phyloP scores from a whole-genome alignment of 2,329 filamentous ascomycete species.

The Aureobasidium sp. region DNA sequence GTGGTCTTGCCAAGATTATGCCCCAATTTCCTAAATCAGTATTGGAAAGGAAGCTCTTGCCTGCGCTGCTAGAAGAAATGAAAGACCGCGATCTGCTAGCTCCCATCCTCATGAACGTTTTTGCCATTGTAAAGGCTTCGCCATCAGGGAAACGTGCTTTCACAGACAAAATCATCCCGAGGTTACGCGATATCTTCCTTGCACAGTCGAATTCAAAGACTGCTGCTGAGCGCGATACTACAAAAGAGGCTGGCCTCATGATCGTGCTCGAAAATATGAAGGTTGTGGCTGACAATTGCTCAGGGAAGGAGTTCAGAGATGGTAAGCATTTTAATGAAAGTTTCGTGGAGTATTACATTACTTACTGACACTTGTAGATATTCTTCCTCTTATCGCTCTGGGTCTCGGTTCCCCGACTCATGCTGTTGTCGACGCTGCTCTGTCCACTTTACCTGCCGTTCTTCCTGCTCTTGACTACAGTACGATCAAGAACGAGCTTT shows the following conservation, averaged over 20 bases:
- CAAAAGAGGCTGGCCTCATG: slow-evolving; percentile 85
- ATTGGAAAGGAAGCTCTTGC: slow-evolving; percentile 88
- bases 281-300: slow-evolving; percentile 70
- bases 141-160: slow-evolving; percentile 73
- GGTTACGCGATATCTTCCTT: slow-evolving; percentile 75
- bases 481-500: slow-evolving; percentile 94
- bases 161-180: slow-evolving; percentile 77
- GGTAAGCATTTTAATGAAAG: slow-evolving; percentile 42
- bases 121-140: slow-evolving; percentile 76
- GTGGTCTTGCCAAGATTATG: slow-evolving; percentile 77
- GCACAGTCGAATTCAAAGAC: slow-evolving; percentile 41
- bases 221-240: slow-evolving; percentile 64
- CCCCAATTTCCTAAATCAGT: slow-evolving; percentile 90
- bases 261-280: slow-evolving; percentile 79
- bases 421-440: slow-evolving; percentile 75
- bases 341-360: slow-evolving; percentile 24
- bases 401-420: slow-evolving; percentile 87
- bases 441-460: slow-evolving; percentile 71
- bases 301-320: slow-evolving; percentile 91
- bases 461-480: slow-evolving; percentile 88
- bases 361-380: slow-evolving; percentile 48
- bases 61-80: slow-evolving; percentile 81
- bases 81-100: slow-evolving; percentile 86
- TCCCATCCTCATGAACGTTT: slow-evolving; percentile 81
- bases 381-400: slow-evolving; percentile 75